Base-by-base conservation (phyloP, 768 basidiomycete genomes). In the Boletus pseudopeckii region DNA sequence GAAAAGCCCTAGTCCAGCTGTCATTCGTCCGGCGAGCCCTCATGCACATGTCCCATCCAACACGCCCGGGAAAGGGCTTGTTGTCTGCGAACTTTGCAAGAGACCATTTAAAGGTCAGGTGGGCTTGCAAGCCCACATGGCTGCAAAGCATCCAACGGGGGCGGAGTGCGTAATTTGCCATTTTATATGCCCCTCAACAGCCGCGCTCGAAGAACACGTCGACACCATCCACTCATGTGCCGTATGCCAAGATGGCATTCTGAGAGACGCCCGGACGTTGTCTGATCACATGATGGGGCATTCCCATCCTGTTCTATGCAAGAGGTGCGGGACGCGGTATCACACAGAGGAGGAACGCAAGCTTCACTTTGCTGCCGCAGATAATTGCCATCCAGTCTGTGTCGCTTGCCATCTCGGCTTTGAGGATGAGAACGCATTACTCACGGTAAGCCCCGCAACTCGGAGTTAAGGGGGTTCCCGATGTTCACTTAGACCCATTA, bases 301-400 rank as follows among this genome's bases (percentile, higher is more conserved):
- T 48, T 56, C 67, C 18, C 65, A 56, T 56, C 63, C 65, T 26
- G 36, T 67, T 42, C 40, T 34, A 38, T 70, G 69, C 59, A 66
- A 61, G 57, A 54, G 22, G 40, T 72, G 69, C 44, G 61, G 67
- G 32, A 66, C 71, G 18, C 71, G 61, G 45, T 71, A 69, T 48
- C 59, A 40, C 48, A 64, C 69, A 10, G 72, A 75, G 38, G 77
- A 77, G 17, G 71, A 69, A 1, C 65, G 72, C 6, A 58, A 51
- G 7, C 53, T 60, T 37, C 79, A 80, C 55, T 78, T 76, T 48
- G 59, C 57, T 33, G 66, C 72, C 11, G 70, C 74, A 4, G 60
- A 68, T 17, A 69, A 71, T 42, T 2, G 57, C 43, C 78, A 80
- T 44, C 75, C 75, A 0, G 62, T 66, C 13, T 78, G 76, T 52